Conservation (phyloP, 2,329 filamentous ascomycete species). For the Drechslerella dactyloides region DNA sequence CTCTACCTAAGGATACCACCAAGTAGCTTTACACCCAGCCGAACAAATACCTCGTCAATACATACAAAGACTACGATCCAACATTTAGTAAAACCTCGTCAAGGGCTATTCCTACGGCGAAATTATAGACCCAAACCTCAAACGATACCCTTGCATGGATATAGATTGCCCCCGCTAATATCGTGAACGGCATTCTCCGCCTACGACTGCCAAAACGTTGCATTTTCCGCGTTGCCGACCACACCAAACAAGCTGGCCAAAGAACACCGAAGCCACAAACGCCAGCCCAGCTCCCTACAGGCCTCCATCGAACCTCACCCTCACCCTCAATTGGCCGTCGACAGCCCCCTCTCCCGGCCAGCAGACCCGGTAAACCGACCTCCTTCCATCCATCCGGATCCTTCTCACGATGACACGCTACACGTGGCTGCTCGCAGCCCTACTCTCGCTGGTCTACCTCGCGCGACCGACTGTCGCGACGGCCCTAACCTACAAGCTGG, state of each 20-base stretch:
- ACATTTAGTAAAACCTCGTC: too few species aligned
- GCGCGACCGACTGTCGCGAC: slow-evolving; percentile 71
- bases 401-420: slow-evolving; percentile 27
- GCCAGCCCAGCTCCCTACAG: not conserved
- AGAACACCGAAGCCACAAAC: slow-evolving; percentile 47
- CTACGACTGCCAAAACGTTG: slow-evolving; percentile 29
- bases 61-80: too few species aligned
- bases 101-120: too few species aligned
- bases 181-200: too few species aligned
- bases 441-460: slow-evolving; percentile 71
- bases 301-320: not conserved
- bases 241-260: slow-evolving; percentile 1
- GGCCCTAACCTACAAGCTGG: slow-evolving; percentile 89
- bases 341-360: slow-evolving; percentile 8
- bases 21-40: too few species aligned
- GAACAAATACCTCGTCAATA: too few species aligned
- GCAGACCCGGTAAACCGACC: not conserved
- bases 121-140: too few species aligned
- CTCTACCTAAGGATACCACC: too few species aligned
- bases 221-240: slow-evolving; percentile 40
- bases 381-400: not conserved
- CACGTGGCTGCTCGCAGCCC: slow-evolving; percentile 60
- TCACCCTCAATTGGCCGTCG: slow-evolving; percentile 17
- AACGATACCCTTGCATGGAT: too few species aligned
- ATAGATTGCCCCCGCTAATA: too few species aligned